A percentile compares a stretch with the other conserved stretches of the same genome.
These are phyloP conservation scores for Trichoderma sp. DNA, from an alignment of 2,329 filamentous ascomycete genomes.

Conservation along the genomic window DNA sequence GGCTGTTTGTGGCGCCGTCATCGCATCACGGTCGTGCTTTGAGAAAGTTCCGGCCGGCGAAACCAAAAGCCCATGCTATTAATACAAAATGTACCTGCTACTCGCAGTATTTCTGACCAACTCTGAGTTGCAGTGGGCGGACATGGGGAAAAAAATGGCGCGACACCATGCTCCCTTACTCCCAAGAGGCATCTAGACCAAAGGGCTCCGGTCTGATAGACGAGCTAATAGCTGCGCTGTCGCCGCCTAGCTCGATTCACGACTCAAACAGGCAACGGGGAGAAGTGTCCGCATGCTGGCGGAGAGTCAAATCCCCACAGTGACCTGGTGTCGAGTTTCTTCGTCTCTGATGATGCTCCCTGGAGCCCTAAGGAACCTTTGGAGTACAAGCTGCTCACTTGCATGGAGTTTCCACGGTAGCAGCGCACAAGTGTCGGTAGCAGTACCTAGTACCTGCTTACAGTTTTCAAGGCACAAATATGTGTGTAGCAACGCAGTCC, in stretches of 20 bases:
- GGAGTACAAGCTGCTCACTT: neutral
- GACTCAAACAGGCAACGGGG: conserved; percentile 22
- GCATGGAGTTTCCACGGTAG: neutral
- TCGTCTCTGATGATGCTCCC: conserved; percentile 4
- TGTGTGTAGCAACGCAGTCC: neutral
- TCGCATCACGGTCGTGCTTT: conserved; percentile 6
- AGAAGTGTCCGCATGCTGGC: conserved; percentile 14
- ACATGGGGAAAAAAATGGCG: conserved; percentile 10
- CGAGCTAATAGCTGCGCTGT: neutral
- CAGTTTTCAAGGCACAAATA: neutral
- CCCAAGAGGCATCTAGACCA: conserved; percentile 4
- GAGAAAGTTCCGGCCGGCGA: conserved; percentile 5
- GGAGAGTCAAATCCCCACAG: neutral
- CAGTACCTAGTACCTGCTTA: neutral
- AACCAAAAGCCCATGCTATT: neutral
- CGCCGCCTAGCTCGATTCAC: conserved; percentile 7
- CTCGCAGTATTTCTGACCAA: neutral
- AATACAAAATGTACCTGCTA: neutral
- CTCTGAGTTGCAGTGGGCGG: neutral
- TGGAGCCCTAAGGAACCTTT: neutral
- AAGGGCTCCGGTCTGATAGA: neutral
- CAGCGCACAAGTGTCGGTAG: neutral
- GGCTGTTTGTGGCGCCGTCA: conserved; percentile 18
- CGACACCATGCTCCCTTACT: conserved; percentile 4
- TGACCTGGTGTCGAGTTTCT: neutral